Base-by-base conservation (phyloP, 1,284 basidiomycete genomes). In the Phellopilus nigrolimitatus region DNA sequence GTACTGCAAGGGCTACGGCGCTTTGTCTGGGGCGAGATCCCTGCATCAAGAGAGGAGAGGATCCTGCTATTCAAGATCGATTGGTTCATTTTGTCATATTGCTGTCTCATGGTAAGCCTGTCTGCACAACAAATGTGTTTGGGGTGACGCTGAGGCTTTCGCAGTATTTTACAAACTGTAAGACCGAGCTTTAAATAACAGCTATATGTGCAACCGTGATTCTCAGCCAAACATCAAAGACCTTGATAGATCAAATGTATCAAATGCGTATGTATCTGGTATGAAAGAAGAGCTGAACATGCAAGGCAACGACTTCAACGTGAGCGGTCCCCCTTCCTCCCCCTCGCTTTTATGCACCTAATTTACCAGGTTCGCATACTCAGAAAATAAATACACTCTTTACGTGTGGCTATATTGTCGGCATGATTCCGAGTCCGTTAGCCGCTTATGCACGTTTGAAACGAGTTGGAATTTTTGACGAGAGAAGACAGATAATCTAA, bases 261-360 rank as follows among this genome's bases (percentile, higher is more conserved):
- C 73, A 53, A 84, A 85, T 64, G 82, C 83, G 6, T 88, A 87
- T 64, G 85, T 91, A 13, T 88, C 84, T 3, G 89, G 88, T 3
- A 89, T 92, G 88, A 82, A 78, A 58, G 84, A 91, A 65, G 86
- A 88, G 40, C 73, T 91, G 28, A 60, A 74, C 53, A 83, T 90
- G 78, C 66, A 72, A 44, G 85, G 85, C 27, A 84, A 78, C 37
- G 74, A 90, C 54, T 81, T 79, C 62, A 89, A 89, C 64, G 82
- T 79, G 15, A 24, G 63, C 59, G 10, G 25, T 22, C 37, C 19
- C 44, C 15, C 7, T 17, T 3, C 8, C n/a, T 21, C 49, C 37
- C 10, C 17, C 19, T 22, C 12, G 19, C 7, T 15, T 47, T 22
- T 57, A 46, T 27, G 39, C 19, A 19, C 27, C 31, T 59, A 39